A percentile compares a stretch with the other conserved stretches of the same genome.
phyloP scores from a whole-genome alignment of 1,284 basidiomycete genomes.

The Trichosporon sp. region DNA sequence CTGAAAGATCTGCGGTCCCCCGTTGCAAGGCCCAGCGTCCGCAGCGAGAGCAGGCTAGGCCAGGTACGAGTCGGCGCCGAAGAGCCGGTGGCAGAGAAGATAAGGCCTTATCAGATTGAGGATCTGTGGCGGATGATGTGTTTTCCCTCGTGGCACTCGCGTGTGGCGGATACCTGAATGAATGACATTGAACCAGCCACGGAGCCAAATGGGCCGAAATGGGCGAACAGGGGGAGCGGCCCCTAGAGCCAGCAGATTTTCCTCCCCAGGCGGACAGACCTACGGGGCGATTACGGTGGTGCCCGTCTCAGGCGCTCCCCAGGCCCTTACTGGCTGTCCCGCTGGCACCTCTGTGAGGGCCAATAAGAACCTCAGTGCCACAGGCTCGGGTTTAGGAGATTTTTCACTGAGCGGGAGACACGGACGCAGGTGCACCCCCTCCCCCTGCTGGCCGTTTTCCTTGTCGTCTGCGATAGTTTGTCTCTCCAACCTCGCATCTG shows the following conservation, averaged over 20 bases:
- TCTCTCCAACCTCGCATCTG: constrained; percentile 21
- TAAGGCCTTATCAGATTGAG: neutral
- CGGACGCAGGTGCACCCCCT: constrained; percentile 13
- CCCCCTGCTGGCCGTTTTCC: constrained; percentile 16
- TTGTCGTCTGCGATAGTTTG: constrained; percentile 19
- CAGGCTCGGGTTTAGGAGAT: constrained; percentile 20
- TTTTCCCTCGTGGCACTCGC: constrained; percentile 18
- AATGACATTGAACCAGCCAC: neutral
- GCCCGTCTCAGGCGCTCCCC: neutral
- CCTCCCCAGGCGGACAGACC: neutral
- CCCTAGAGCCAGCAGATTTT: constrained; percentile 2
- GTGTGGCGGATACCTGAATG: constrained; percentile 11
- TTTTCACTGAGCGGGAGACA: constrained; percentile 3
- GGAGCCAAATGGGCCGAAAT: constrained; percentile 6
- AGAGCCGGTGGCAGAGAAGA: neutral
- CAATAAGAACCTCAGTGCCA: constrained; percentile 16
- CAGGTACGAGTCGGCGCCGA: too few relatives aligned
- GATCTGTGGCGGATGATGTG: neutral
- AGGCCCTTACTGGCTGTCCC: neutral
- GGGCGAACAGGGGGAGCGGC: neutral
- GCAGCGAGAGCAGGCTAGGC: neutral
- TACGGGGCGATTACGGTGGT: neutral
- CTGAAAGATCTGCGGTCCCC: neutral
- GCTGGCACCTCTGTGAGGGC: neutral
- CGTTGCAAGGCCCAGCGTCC: neutral